Evolutionary conservation across 2,329 filamentous ascomycete species (phyloP), one percentile per base, ranked within the genome.

Genomic region (Dothideomycetes sp.): DNA sequence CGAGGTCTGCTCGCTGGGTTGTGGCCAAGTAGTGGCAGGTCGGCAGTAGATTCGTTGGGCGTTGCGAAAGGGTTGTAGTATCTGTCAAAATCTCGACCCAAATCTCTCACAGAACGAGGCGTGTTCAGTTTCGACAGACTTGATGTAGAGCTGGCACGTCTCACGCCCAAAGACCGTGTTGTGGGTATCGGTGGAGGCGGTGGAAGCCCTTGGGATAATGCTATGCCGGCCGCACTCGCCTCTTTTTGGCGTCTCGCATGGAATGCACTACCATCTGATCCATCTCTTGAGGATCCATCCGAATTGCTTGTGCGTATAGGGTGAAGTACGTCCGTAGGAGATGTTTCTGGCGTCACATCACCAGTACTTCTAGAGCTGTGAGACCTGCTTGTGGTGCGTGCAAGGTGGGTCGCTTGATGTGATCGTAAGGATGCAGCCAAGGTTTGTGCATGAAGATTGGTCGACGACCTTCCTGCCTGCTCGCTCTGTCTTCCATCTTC

Each of bases 41-140:
- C 56, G 29, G 51, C 48, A 15, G 55, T 51, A 7, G 59, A 60
- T 27, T 53, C 57, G 33, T 55, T 56, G 13, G 50, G 49, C 15
- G 56, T 54, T 38, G 52, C 51, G 49, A 62, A 61, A 22, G 60
- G 60, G 35, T 61, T 61, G 49, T 53, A 61, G 49, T 61, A 62
- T 33, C 59, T 53, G 42, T 53, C 57, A 46, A 60, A 62, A 44
- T 60, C 58, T 4, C 54, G 50, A 8, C 59, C 58, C 5, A 62
- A 47, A 37, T 62, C 59, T 19, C 53, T 50, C n/a, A 62, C 51
- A 8, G 57, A 53, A 32, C 50, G 49, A 13, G 58, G 59, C 10
- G 56, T 56, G 11, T 46, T 45, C 20, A 43, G 44, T 20, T 51
- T 43, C n/a, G 45, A 46, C 24, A 59, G 45, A 43, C 53, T 59